Base-by-base conservation (phyloP, 2,329 filamentous ascomycete species). In the Plectosphaerella cucumerina region DNA sequence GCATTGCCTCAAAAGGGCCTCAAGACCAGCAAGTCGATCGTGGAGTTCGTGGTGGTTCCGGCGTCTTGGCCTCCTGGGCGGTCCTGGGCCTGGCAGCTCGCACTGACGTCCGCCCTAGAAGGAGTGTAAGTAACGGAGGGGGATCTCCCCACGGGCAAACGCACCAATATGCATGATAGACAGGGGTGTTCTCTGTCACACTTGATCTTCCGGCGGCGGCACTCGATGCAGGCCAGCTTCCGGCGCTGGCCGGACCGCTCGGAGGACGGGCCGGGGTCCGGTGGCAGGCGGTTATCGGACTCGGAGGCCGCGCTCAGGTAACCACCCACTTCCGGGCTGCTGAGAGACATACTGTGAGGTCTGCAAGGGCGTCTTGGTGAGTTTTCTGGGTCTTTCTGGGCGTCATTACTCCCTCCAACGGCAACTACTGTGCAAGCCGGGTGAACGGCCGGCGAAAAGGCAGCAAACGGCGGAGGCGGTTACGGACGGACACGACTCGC, bases 141-240 rank as follows among this genome's bases (percentile, higher is more conserved):
- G 23, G 33, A 18, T 31, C 22, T n/a, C 4, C 9, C 12, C 21
- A 20, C 21, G 21, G 10, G 18, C 4, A 18, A 5, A 35, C 64
- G 58, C 50, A 82, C 80, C 72, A 81, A 82, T 60, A 77, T 65
- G 58, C 80, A 83, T 56, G 82, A 82, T 50, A 78, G 73, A 59
- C 80, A 84, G 4, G 80, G 80, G 42, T 75, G 78, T 39, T 73
- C 74, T 53, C 80, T 73, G 59, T 83, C 80, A 63, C 80, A 84
- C 62, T 81, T 82, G 65, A 82, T 82, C 65, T 84, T 83, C 58
- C 80, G 74, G 58, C 78, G 76, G 60, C 82, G 79, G 60, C 80
- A 83, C 31, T 81, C 68, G 17, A 79, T 75, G 56, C 79, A 81
- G 17, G 76, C 76, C 49, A 80, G 65, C 31, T 48, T 44, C 26